Base-by-base conservation (phyloP, 345 rosid genomes). In the Syzygium grande region DNA sequence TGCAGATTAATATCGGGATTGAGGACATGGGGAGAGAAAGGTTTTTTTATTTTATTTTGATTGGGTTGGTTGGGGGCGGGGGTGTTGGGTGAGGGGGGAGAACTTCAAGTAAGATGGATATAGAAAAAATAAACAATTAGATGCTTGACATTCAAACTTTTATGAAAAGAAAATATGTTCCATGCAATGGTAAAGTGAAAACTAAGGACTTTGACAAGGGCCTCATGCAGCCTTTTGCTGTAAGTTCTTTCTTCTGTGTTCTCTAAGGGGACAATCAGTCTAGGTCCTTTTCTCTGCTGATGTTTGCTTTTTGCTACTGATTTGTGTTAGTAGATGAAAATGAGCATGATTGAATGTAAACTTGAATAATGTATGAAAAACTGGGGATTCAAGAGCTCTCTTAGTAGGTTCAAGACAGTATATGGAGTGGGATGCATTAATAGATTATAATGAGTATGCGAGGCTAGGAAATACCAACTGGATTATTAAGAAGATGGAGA, bases 21-120 rank as follows among this genome's bases (percentile, higher is more conserved):
- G 38, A 65, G 43, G 78, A 30, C 23, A 30, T 30, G 43, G 78
- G 78, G 78, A 17, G 11, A 7, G 22, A 16, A 38, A 38, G 3
- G 30, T 16, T 65, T 30, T 30, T 7, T 29, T 29, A n/a, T 63
- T 6, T 6, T 14, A 1, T 1, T 0, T 0, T 0, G 6, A 5
- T 43, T 43, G 46, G 46, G 46, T 43, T 6, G 7, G 46, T 43
- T 43, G 46, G 46, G 46, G 7, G 1, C 34, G 19, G 21, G 34
- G 4, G 34, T 0, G 7, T 43, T 43, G 46, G 46, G 46, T 43
- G 46, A 43, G 23, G 58, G 23, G 58, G 58, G 23, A 7, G 58
- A 43, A 8, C 11, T 30, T 65, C 43, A 30, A 65, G 43, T 30
- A 65, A 65, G 9, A 30, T 65, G 78, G 43, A 30, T 30, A 65